phyloP scores from a whole-genome alignment of 805 yeast genomes.

The Wickerhamiella lipophila region DNA sequence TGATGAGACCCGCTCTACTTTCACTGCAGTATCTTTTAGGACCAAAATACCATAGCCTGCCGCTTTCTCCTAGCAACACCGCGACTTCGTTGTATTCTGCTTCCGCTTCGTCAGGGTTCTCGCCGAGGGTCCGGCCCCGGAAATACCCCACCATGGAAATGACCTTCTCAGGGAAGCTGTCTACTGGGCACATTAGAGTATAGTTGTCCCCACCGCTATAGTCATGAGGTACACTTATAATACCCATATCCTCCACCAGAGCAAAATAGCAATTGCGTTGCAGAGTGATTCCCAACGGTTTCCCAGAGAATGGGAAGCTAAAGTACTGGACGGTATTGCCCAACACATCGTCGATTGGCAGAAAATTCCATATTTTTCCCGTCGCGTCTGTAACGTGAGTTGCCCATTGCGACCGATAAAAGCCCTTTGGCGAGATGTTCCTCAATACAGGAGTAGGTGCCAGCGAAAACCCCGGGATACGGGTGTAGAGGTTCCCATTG shows the following conservation, averaged over 20 bases:
- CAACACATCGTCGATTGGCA: conserved; percentile 1
- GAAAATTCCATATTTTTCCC: not conserved
- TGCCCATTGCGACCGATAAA: conserved; percentile 3
- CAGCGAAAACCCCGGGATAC: conserved; percentile 1
- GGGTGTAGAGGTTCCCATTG: conserved; percentile 2
- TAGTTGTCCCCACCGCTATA: conserved; percentile 9
- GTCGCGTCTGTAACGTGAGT: not conserved
- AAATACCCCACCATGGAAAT: not conserved
- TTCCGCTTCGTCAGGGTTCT: not conserved
- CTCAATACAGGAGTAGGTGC: not conserved
- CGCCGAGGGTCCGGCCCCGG: not conserved
- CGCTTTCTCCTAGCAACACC: not conserved
- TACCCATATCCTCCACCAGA: conserved; percentile 1
- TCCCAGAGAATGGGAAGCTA: conserved; percentile 1
- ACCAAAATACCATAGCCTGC: conserved; percentile 2
- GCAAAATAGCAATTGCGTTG: not conserved
- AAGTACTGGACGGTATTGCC: not conserved
- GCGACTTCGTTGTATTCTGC: conserved; percentile 7
- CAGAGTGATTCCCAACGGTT: not conserved
- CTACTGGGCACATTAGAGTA: not conserved
- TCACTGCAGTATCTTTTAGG: conserved; percentile 1
- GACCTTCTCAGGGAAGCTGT: not conserved
- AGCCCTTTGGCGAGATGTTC: not conserved
- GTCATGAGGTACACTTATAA: not conserved
- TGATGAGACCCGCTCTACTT: not conserved